A percentile compares a stretch with the other conserved stretches of the same genome.
These are phyloP conservation scores for Annona cherimola DNA, from an alignment of 164 flowering plant genomes.

Conservation along the genomic window DNA sequence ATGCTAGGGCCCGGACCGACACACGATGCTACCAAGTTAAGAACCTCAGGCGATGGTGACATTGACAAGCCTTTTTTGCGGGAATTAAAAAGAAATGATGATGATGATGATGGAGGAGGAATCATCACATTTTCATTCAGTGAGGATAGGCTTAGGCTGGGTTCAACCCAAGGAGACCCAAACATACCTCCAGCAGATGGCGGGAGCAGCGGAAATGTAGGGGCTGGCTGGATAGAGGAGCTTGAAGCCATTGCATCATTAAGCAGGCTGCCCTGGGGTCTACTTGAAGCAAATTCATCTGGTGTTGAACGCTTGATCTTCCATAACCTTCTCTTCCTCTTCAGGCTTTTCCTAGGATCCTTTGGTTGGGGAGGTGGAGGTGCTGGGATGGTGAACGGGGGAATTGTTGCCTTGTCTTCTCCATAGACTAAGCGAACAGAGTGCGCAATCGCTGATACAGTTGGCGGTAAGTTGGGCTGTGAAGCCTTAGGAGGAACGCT, in stretches of 20 bases:
- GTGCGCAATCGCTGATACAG: slow-evolving; percentile 80
- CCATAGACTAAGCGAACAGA: slow-evolving; percentile 87
- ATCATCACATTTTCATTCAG: slow-evolving; percentile 18
- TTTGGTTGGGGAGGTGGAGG: slow-evolving; percentile 72
- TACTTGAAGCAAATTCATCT: slow-evolving; percentile 28
- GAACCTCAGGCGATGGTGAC: slow-evolving; percentile 66
- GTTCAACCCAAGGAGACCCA: slow-evolving; percentile 32
- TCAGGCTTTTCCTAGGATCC: slow-evolving; percentile 62
- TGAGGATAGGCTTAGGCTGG: slow-evolving; percentile 31
- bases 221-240: slow-evolving; percentile 21
- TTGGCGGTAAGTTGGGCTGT: slow-evolving; percentile 67
- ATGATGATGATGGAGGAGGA: slow-evolving; percentile 25
- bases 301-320: slow-evolving; percentile 15
- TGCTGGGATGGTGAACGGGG: slow-evolving; percentile 77
- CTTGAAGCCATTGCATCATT: slow-evolving; percentile 30
- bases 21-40: slow-evolving; percentile 57
- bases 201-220: slow-evolving; percentile 26
- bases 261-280: slow-evolving; percentile 15
- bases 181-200: slow-evolving; percentile 18
- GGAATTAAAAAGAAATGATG: slow-evolving; percentile 20
- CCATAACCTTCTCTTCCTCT: slow-evolving; percentile 31
- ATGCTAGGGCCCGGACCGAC: slow-evolving; percentile 45
- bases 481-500: slow-evolving; percentile 44
- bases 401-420: slow-evolving; percentile 58
- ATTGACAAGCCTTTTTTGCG: slow-evolving; percentile 31